Evolutionary conservation across 352 stramenopile species (phyloP), one percentile per base, ranked within the genome.

Genomic region (Phytophthora cryptogea): DNA sequence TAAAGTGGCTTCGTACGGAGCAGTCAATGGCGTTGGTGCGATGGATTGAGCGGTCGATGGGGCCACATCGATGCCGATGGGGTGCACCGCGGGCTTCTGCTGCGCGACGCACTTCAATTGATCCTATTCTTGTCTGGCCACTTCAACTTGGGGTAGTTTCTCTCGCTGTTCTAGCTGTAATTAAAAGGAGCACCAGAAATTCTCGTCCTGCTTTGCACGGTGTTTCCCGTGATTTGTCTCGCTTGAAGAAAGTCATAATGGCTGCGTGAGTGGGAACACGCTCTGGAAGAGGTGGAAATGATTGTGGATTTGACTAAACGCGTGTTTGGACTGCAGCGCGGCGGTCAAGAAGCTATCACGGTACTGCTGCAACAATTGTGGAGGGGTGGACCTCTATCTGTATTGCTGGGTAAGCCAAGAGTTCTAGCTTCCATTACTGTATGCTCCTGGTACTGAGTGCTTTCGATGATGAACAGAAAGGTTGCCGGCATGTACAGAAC

Each of bases 401-500:
- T 89, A 86, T 16, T 89, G 77, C 65, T 89, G 80, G 80, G 77
- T 86, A 54, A 16, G 30, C 41, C 11, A 7, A 7, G 39, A 20
- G 42, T 42, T 42, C 20, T 23, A 27, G 35, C 16, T 41, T 32
- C 7, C 30, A 48, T 32, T 8, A 16, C 28, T 67, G 30, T 30
- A 23, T 23, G 20, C 20, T 23, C n/a, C 17, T 41, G 13, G n/a
- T 11, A 26, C 13, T 61, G 32, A 42, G 2, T 50, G 33, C 30
- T 43, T 52, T 47, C n/a, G 31, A 54, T 50, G 27, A 27, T 51
- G 57, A 63, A 30, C 40, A 89, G 79, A 91, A 89, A 87, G 75
- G 77, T 81, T 89, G 79, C 14, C 75, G 78, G 6, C 74, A 89
- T 30, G 70, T 90, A 33, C 77, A 90, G 39, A 83, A 78, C 35